Evolutionary conservation across 805 yeast genomes (phyloP), one percentile per base, ranked within the genome.

Genomic region (Priceomyces fermenticarens): DNA sequence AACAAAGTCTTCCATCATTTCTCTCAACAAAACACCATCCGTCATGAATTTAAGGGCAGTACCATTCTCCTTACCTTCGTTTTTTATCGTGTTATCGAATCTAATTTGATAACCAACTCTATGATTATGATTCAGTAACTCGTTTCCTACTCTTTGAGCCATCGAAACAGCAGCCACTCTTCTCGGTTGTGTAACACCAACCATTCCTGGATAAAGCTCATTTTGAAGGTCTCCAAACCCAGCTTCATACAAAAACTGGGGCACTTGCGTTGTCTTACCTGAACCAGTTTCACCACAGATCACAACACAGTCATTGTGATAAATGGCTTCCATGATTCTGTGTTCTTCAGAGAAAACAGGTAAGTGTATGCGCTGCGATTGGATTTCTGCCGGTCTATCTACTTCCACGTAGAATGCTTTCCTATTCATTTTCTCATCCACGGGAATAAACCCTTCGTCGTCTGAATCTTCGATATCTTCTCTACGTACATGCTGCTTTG

Each of bases 281-380:
- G 97, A 89, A 53, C 99, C 99, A 1, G 99, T 93, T 54, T 90
- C 98, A 72, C 99, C 99, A 67, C 97, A 91, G 17, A 93, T 74
- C 10, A 93, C 83, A 0, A 90, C 81, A 45, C 91, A 85, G 54
- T 90, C 97, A 55, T 91, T 86, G 54, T 91, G 95, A 57, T 86
- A 87, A 38, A 93, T 78, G 1, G 97, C 96, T 59, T 93, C 99
- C 97, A 93, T 88, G 37, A 93, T 86, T 41, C 81, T 72, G 58
- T 88, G 96, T 55, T 93, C 99, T 60, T 88, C 96, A 5, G 83
- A 83, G 47, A 78, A 85, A 0, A 93, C 97, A 0, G 99, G 99
- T 13, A 93, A 67, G 39, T 80, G 75, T 64, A 81, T 69, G 47
- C 99, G 72, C 26, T 72, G 72, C 14, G 69, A 58, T 55, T 88